phyloP scores from a whole-genome alignment of 148 eudicot species.

The Vaccinium darrowii region DNA sequence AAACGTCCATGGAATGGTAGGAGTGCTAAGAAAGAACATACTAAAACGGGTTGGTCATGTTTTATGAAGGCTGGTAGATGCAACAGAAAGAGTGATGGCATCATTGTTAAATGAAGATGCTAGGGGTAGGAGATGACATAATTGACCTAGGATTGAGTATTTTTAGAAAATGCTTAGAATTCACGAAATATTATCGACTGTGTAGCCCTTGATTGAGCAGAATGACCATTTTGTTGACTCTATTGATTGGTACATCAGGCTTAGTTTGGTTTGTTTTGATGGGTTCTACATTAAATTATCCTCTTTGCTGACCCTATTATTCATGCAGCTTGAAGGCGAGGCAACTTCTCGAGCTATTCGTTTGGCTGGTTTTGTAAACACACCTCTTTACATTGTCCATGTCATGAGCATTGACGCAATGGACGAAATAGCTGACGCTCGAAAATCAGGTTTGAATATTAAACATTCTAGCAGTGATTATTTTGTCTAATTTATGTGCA shows the following conservation, averaged over 20 bases:
- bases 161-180: not conserved
- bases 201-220: not conserved
- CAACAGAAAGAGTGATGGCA: not conserved
- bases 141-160: not conserved
- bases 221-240: not conserved
- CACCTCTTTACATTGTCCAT: slow-evolving; percentile 90
- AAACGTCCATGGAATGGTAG: not conserved
- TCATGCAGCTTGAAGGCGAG: slow-evolving; percentile 89
- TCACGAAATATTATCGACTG: not conserved
- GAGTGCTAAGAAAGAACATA: not conserved
- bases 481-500: slow-evolving; percentile 4
- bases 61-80: not conserved
- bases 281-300: not conserved
- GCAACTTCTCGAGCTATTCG: slow-evolving; percentile 96
- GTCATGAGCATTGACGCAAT: slow-evolving; percentile 98
- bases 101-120: not conserved
- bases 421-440: slow-evolving; percentile 95
- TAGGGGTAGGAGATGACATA: not conserved
- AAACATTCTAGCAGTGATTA: not conserved
- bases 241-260: not conserved
- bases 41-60: not conserved
- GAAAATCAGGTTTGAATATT: slow-evolving; percentile 65
- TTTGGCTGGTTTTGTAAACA: slow-evolving; percentile 83
- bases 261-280: not conserved
- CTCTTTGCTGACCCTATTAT: slow-evolving; percentile 3